Conservation (phyloP, 2,329 filamentous ascomycete genomes). For the Akanthomyces lecanii region DNA sequence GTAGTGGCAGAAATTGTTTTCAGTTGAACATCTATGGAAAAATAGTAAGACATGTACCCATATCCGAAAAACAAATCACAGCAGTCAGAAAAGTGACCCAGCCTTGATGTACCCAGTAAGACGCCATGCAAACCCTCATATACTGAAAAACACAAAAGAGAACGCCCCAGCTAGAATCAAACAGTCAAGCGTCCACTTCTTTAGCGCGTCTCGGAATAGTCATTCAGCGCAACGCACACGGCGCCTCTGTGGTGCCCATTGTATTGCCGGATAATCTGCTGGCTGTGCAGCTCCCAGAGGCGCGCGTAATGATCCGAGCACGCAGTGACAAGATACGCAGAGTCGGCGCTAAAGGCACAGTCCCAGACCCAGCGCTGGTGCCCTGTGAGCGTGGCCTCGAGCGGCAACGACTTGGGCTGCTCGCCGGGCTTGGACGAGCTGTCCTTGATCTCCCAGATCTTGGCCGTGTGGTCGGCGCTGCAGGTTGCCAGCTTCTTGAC, state of each 20-base stretch:
- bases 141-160: neutral
- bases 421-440: conserved; percentile 45
- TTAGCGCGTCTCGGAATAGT: conserved; percentile 61
- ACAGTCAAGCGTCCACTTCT: neutral
- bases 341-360: conserved; percentile 90
- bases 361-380: conserved; percentile 98
- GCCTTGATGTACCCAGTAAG: neutral
- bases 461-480: conserved; percentile 87
- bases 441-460: conserved; percentile 89
- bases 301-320: conserved; percentile 92
- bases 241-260: conserved; percentile 90
- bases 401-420: conserved; percentile 59
- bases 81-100: neutral
- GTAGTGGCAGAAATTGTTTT: too few relatives aligned
- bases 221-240: conserved; percentile 89
- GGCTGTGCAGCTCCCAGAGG: conserved; percentile 81
- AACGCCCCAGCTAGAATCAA: neutral
- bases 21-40: neutral
- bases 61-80: neutral
- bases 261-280: conserved; percentile 90
- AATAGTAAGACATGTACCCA: neutral
- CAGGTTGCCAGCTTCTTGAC: conserved; percentile 93
- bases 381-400: conserved; percentile 81
- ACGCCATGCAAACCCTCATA: conserved; percentile 4
- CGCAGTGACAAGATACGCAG: conserved; percentile 86